phyloP scores from a whole-genome alignment of 768 basidiomycete genomes.

The Plicaturopsis crispa region DNA sequence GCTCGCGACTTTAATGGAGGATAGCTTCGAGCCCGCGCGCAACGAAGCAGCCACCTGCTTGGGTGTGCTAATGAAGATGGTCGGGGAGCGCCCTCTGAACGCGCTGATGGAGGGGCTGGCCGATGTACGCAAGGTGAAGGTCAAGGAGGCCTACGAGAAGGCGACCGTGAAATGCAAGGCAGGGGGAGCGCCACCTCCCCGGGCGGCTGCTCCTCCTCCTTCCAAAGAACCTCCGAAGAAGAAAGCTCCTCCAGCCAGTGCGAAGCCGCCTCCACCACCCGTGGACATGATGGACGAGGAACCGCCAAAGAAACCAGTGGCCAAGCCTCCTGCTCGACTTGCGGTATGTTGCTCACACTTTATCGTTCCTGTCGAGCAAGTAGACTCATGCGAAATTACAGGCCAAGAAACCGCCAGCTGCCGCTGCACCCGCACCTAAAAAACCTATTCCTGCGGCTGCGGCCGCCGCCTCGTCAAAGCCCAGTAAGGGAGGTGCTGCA shows the following conservation, averaged over 20 bases:
- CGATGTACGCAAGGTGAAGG: conserved; percentile 84
- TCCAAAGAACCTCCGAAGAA: conserved; percentile 19
- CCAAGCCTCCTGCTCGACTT: conserved; percentile 45
- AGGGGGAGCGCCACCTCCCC: conserved; percentile 46
- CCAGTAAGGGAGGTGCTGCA: conserved; percentile 40
- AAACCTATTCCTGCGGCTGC: conserved; percentile 23
- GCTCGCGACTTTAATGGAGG: conserved; percentile 72
- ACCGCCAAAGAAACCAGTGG: conserved; percentile 29
- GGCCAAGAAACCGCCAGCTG: conserved; percentile 47
- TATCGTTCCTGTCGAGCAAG: conserved; percentile 3
- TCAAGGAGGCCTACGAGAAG: conserved; percentile 89
- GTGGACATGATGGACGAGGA: conserved; percentile 21
- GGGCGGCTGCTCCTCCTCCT: conserved; percentile 25
- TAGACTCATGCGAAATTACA: conserved; percentile 15
- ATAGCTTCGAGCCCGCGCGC: conserved; percentile 82
- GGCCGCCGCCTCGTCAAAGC: conserved; percentile 27
- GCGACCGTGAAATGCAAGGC: conserved; percentile 87
- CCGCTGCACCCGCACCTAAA: conserved; percentile 22
- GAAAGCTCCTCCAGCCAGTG: conserved; percentile 21
- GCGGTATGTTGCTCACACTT: conserved; percentile 22
- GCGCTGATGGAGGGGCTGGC: conserved; percentile 80
- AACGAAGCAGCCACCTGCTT: conserved; percentile 85
- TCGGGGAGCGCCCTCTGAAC: conserved; percentile 88
- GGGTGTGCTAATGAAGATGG: conserved; percentile 92
- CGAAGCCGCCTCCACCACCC: conserved; percentile 14